Conservation (phyloP, 1,284 basidiomycete species). For the Sphagnurus paluster region DNA sequence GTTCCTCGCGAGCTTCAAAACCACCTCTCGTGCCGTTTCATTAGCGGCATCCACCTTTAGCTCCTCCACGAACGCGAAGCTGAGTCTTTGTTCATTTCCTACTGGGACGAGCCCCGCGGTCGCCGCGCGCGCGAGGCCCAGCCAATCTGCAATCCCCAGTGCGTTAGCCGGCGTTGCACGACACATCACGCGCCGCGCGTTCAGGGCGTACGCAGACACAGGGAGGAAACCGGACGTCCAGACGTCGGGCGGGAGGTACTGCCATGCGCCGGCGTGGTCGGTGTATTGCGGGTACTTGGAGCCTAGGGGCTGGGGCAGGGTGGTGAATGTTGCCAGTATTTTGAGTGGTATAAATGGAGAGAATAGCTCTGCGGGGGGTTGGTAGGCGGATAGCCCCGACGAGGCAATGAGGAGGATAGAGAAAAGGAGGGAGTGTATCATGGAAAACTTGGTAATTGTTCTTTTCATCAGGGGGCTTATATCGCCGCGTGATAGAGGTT, state of each 20-base stretch:
- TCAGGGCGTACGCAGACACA: slow-evolving; percentile 55
- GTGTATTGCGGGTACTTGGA: slow-evolving; percentile 49
- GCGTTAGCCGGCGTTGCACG: slow-evolving; percentile 34
- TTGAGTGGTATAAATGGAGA: slow-evolving; percentile 57
- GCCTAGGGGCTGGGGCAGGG: slow-evolving; percentile 41
- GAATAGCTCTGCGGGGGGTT: slow-evolving; percentile 46
- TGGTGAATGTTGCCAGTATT: slow-evolving; percentile 49
- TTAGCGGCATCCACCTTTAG: slow-evolving; percentile 47
- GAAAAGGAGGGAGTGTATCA: not conserved
- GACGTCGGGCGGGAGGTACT: slow-evolving; percentile 49
- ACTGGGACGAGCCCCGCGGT: slow-evolving; percentile 50
- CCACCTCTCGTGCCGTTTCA: slow-evolving; percentile 40
- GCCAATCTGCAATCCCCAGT: slow-evolving; percentile 47
- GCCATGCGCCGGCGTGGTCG: slow-evolving; percentile 46
- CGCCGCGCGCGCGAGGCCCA: slow-evolving; percentile 48
- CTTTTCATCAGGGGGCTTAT: too few species aligned
- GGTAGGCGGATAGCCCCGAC: slow-evolving; percentile 12
- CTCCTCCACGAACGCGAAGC: slow-evolving; percentile 63
- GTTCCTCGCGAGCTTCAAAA: slow-evolving; percentile 44
- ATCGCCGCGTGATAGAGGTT: too few species aligned
- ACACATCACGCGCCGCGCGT: slow-evolving; percentile 51
- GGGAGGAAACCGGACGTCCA: slow-evolving; percentile 77
- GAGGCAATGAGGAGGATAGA: slow-evolving; percentile 11
- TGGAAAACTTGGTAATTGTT: too few species aligned
- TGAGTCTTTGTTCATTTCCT: slow-evolving; percentile 46